Conservation (phyloP, 1,284 basidiomycete species). For the Albatrellus sp. region DNA sequence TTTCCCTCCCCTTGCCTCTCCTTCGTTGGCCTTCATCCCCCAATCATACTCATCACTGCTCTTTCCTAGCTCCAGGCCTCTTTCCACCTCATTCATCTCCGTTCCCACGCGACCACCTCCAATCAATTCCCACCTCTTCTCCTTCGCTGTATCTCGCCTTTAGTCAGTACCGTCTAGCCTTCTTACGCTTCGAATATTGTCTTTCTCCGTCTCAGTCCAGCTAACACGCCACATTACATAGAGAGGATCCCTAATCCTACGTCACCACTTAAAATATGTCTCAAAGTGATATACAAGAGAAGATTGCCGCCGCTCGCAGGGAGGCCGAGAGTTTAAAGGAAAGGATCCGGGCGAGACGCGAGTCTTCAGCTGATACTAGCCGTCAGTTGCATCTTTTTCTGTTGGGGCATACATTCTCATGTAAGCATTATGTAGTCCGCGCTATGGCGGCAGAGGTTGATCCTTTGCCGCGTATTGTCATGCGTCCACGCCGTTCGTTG, state of each 20-base stretch:
- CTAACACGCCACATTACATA: background rate
- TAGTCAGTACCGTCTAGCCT: no score
- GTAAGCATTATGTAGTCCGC: constrained; percentile 64
- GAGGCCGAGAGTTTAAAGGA: constrained; percentile 96
- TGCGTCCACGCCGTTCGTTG: constrained; percentile 90
- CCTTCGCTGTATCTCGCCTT: no score
- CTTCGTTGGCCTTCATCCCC: no score
- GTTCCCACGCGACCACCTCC: no score
- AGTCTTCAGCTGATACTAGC: constrained; percentile 93
- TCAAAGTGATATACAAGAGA: constrained; percentile 84
- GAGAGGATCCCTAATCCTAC: constrained; percentile 5
- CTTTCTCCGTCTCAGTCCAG: constrained; percentile 3
- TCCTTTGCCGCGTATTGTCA: constrained; percentile 86
- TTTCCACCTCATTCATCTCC: no score
- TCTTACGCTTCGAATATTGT: background rate
- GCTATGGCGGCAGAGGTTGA: constrained; percentile 97
- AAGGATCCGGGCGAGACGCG: constrained; percentile 90
- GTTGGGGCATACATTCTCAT: constrained; percentile 2
- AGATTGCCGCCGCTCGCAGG: constrained; percentile 90
- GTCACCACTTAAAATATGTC: constrained; percentile 43
- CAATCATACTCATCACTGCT: no score
- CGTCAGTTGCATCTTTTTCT: constrained; percentile 42
- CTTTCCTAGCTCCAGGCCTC: no score
- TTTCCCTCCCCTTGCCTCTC: background rate
- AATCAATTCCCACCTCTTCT: no score